Base-by-base conservation (phyloP, 352 stramenopile species). In the Globisporangium sylvaticum region DNA sequence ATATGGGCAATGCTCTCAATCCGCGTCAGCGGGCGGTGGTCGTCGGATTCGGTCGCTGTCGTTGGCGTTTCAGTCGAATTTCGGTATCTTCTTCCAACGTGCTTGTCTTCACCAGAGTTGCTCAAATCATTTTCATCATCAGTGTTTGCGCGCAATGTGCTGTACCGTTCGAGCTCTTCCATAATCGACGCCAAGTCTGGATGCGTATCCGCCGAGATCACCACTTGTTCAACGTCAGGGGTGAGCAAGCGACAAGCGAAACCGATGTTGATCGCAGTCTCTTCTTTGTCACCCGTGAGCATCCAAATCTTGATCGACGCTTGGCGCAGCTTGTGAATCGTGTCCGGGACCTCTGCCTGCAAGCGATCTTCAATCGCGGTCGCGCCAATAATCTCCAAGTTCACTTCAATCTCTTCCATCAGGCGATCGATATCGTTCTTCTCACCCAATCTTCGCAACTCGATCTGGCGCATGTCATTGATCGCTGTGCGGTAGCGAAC, bases 201-300 rank as follows among this genome's bases (percentile, higher is more conserved):
- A 42, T 95, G 86, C 10, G 87, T 86, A 62, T 94, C 87, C 0
- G 82, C 85, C 0, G 85, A 89, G 55, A 97, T 92, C 14, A 95
- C 80, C 20, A 95, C 68, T 3, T 85, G 82, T 63, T 98, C 89
- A 77, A 99, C 98, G 62, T 98, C 95, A 2, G 90, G 79, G 9
- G 91, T 97, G 22, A 98, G 64, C 20, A 98, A 58, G 14, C 91
- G 87, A 61, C 89, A 97, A 7, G 92, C 89, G 73, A 97, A 98
- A n/a, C 88, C 95, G 72, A 98, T 98, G 72, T 98, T 98, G 69
- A 98, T 98, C 14, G 95, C 95, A 4, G 95, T 98, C 71, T 98
- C 95, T 67, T 96, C 78, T 73, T 98, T 98, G 72, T 98, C 95
- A 7, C 94, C 94, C 4, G 95, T 98, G 24, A 98, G 85, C 79